Conservation (phyloP, 2,329 filamentous ascomycete species). For the Penicillium polonicum region DNA sequence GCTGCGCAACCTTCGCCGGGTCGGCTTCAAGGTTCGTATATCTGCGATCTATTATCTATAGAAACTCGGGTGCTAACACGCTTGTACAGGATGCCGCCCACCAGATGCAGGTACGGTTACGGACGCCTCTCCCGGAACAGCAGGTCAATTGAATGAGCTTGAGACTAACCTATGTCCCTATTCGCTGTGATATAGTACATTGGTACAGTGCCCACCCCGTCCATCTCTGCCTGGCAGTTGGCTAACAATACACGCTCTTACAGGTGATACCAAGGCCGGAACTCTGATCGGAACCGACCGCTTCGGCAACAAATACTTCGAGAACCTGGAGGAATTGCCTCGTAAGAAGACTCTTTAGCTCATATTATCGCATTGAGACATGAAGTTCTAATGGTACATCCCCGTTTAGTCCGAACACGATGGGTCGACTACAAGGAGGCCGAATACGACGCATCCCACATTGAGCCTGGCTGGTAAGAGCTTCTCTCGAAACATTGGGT, state of each 20-base stretch:
- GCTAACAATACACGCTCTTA: conserved; percentile 27
- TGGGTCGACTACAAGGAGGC: conserved; percentile 96
- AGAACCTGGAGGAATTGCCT: conserved; percentile 92
- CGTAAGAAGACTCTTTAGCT: conserved; percentile 53
- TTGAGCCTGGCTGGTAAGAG: conserved; percentile 81
- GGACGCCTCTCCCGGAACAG: conserved; percentile 11
- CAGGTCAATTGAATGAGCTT: conserved; percentile 8
- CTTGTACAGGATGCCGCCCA: conserved; percentile 74
- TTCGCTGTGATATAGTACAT: conserved; percentile 39
- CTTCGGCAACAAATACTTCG: conserved; percentile 96
- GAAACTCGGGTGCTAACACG: conserved; percentile 38
- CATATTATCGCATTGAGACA: neutral
- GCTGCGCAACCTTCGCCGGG: conserved; percentile 78
- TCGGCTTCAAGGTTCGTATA: conserved; percentile 74
- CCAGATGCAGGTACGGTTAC: conserved; percentile 75
- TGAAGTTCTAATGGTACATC: conserved; percentile 17
- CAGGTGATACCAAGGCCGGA: conserved; percentile 96
- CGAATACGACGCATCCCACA: conserved; percentile 64
- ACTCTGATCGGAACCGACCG: conserved; percentile 79
- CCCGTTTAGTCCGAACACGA: conserved; percentile 73
- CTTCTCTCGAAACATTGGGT: neutral
- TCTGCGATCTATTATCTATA: conserved; percentile 13
- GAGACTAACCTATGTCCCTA: conserved; percentile 23
- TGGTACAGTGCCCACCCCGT: conserved; percentile 32
- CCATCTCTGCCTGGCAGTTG: conserved; percentile 2